Evolutionary conservation across 805 yeast genomes (phyloP), one percentile per base, ranked within the genome.

Genomic region (Candida tallmaniae): DNA sequence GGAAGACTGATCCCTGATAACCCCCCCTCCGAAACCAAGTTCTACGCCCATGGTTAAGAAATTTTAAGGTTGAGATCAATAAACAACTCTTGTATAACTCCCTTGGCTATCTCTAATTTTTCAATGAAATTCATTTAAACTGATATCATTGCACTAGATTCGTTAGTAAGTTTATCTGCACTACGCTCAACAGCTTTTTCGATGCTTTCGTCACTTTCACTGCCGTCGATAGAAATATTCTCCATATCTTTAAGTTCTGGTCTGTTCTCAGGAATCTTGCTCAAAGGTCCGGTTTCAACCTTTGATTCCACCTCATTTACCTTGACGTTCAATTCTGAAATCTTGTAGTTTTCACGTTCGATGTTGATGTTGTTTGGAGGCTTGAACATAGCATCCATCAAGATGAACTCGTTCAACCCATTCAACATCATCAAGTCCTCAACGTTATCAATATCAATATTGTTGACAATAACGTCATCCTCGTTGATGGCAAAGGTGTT

Each of bases 401-500:
- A 34, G 30, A 43, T 43, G 21, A 43, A 43, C 19, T 40, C 47
- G 25, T 34, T 33, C 19, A 44, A 32, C 10, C 27, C 27, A 18
- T 44, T 44, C 28, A 41, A 37, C 9, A 39, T 29, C 19, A 39
- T 24, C 13, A 41, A n/a, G 35, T 41, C 46, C 5, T 41, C 32
- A 17, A 36, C 30, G 21, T 35, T 34, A 30, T 34, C 31, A 27
- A 46, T 39, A 24, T 42, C 42, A 27, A 45, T 40, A 21, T 40
- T 38, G 32, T 41, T 38, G 22, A 36, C 39, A 20, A 39, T 33
- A 13, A 39, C 27, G 25, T 41, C 47, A 27, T 40, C 44, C 23
- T 41, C 42, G 32, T 53, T 56, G 31, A 61, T 51, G 15, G 51
- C 48, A 40, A 55, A 63, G 27, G 60, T 59, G 23, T 54, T 53